A percentile compares a stretch with the other conserved stretches of the same genome.
Evolutionary conservation across 2,329 filamentous ascomycete species (phyloP).

Genomic region (Polychaeton citri): DNA sequence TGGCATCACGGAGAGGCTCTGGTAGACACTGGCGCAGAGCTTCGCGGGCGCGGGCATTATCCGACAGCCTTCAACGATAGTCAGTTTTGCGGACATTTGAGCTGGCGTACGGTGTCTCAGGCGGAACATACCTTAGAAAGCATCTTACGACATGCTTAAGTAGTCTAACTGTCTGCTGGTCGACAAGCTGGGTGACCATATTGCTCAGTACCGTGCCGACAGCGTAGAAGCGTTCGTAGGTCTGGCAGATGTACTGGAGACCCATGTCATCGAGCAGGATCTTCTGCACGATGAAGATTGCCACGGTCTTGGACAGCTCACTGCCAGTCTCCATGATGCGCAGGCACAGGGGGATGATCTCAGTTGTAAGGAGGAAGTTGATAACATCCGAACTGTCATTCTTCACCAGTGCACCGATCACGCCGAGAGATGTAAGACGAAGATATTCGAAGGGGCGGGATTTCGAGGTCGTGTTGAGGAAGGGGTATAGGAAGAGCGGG

Average conservation of each 20-base stretch:
- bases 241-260: constrained; percentile 95
- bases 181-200: constrained; percentile 95
- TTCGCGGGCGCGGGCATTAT: constrained; percentile 90
- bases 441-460: constrained; percentile 96
- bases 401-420: constrained; percentile 94
- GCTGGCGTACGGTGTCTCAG: neutral
- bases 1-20: constrained; percentile 95
- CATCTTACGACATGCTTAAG: constrained; percentile 97
- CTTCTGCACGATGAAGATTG: constrained; percentile 99
- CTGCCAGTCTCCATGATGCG: constrained; percentile 99
- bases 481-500: constrained; percentile 92
- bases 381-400: constrained; percentile 98
- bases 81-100: constrained; percentile 1
- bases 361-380: constrained; percentile 94
- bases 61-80: constrained; percentile 68
- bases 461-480: constrained; percentile 97
- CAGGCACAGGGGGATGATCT: constrained; percentile 94
- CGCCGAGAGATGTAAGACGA: constrained; percentile 84
- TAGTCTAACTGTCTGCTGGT: constrained; percentile 89
- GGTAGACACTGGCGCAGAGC: constrained; percentile 91
- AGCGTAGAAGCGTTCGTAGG: constrained; percentile 95
- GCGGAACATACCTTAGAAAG: constrained; percentile 76
- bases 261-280: constrained; percentile 94
- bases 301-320: constrained; percentile 95
- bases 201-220: constrained; percentile 96